A percentile compares a stretch with the other conserved stretches of the same genome.
These are phyloP conservation scores for Mrakia hoshinonis DNA, from an alignment of 768 basidiomycete species.

Conservation along the genomic window DNA sequence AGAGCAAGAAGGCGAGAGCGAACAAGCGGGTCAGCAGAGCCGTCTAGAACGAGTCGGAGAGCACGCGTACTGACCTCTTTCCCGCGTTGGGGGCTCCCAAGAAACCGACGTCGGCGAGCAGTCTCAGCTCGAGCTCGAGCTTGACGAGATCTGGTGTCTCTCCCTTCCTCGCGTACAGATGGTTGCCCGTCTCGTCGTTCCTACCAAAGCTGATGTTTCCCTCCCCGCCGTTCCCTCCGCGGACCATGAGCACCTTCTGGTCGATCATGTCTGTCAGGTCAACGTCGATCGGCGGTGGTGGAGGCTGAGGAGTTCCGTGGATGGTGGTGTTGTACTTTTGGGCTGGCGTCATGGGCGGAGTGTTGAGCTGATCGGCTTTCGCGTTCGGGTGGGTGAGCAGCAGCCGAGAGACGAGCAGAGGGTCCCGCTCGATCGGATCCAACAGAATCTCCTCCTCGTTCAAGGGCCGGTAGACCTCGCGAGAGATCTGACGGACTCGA, in stretches of 20 bases:
- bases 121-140: constrained; percentile 82
- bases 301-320: constrained; percentile 22
- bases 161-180: constrained; percentile 50
- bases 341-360: constrained; percentile 22
- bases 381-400: constrained; percentile 19
- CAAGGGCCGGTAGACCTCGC: constrained; percentile 20
- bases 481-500: constrained; percentile 28
- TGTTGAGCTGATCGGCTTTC: neutral
- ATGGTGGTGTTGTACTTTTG: constrained; percentile 28
- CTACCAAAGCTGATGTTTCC: constrained; percentile 24
- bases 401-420: constrained; percentile 3
- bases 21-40: neutral
- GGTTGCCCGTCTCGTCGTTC: constrained; percentile 10
- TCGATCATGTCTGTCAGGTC: constrained; percentile 14
- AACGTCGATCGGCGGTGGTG: constrained; percentile 28
- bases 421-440: constrained; percentile 2
- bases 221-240: constrained; percentile 27
- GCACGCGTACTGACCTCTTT: no score
- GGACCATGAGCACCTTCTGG: constrained; percentile 11
- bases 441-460: constrained; percentile 11
- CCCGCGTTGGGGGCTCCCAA: constrained; percentile 93
- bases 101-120: constrained; percentile 87
- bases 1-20: neutral
- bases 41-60: no score
- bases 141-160: constrained; percentile 59